A percentile compares a stretch with the other conserved stretches of the same genome.
phyloP scores from a whole-genome alignment of 805 yeast species.

The Ogataea degrootiae region DNA sequence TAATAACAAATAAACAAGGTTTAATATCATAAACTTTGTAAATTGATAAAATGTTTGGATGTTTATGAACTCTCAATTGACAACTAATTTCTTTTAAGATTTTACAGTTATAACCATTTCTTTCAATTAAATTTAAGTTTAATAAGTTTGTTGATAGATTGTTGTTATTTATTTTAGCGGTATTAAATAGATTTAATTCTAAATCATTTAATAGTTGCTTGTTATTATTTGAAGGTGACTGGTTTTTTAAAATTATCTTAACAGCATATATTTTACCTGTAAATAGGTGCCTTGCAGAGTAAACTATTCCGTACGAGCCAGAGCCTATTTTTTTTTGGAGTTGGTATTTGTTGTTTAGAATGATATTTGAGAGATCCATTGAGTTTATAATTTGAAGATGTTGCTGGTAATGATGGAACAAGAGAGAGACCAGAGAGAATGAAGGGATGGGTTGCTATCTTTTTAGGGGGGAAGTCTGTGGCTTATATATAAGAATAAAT shows the following conservation, averaged over 20 bases:
- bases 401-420: neutral
- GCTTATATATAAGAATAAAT: too few species aligned
- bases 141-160: slow-evolving; percentile 28
- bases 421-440: neutral
- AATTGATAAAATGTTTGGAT: slow-evolving; percentile 73
- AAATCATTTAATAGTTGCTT: slow-evolving; percentile 27
- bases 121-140: slow-evolving; percentile 32
- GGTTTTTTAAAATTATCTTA: slow-evolving; percentile 58
- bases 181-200: slow-evolving; percentile 23
- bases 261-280: slow-evolving; percentile 59
- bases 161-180: slow-evolving; percentile 24
- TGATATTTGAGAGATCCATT: slow-evolving; percentile 28
- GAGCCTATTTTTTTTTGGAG: slow-evolving; percentile 60
- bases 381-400: neutral
- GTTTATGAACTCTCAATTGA: slow-evolving; percentile 71
- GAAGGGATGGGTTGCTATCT: neutral
- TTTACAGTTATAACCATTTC: slow-evolving; percentile 30
- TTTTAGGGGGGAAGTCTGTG: neutral
- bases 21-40: slow-evolving; percentile 65
- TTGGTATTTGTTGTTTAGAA: slow-evolving; percentile 34
- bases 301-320: slow-evolving; percentile 84
- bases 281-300: slow-evolving; percentile 53
- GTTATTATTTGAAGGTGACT: slow-evolving; percentile 28
- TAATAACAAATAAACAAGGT: slow-evolving; percentile 59
- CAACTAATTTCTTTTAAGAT: slow-evolving; percentile 64